Base-by-base conservation (phyloP, 257 asterid species). In the Fraxinus americana region DNA sequence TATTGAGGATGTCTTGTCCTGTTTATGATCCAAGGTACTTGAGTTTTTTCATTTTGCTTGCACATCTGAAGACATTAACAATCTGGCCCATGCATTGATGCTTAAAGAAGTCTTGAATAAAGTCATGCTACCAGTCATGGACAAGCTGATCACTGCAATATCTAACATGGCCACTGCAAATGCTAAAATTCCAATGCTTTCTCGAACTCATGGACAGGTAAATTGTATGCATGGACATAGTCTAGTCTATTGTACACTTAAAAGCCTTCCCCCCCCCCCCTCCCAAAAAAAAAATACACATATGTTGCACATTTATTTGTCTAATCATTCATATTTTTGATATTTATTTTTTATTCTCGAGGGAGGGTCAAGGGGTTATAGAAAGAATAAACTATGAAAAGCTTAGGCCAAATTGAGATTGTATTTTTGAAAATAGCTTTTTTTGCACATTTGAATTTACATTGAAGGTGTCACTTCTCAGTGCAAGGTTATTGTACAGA, bases 181-280 rank as follows among this genome's bases (percentile, higher is more conserved):
- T 80, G 87, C 89, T 11, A 16, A 25, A 65, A 39, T 83, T 25
- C 81, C 91, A 39, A 83, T 87, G 91, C 91, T 87, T 81, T 87
- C 91, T 72, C 91, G 89, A 69, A 87, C 91, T 57, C 91, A 87
- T 67, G 91, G 91, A 17, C 91, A 87, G 89, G 90, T 87, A 84
- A 43, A 17, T 19, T 59, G 7, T 14, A 41, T 12, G 25, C 21
- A 11, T 27, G 8, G 3, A 36, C 17, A 23, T 45, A 30, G 48
- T 70, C 48, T 25, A 23, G 9, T 17, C 8, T 50, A 16, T 3
- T 59, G 67, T 12, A 7, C 36, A 25, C 69, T 25, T 25, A 12
- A 61, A n/a, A 4, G 5, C 2, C 17, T 4, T 3, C 4, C 16
- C 2, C 67, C 32, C 23, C 63, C 4, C 27, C 4, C 61, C 32